Evolutionary conservation across 2,329 filamentous ascomycete genomes (phyloP).

Genomic region (Shiraia sp.): DNA sequence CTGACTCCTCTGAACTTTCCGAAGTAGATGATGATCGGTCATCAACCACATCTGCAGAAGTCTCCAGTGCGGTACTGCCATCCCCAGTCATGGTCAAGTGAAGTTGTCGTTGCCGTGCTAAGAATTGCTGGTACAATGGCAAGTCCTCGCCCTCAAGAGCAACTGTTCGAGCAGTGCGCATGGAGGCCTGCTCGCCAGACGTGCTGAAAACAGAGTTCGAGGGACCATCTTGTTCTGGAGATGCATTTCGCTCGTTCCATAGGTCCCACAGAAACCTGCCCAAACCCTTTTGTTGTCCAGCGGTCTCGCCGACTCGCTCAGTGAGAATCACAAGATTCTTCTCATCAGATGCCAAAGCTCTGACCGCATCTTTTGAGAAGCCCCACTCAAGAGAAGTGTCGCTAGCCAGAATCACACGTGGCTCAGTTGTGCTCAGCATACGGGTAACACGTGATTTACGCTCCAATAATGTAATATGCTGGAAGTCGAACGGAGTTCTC

Average conservation of each 20-base stretch:
- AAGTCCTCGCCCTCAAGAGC: conserved; percentile 77
- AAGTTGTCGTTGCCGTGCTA: conserved; percentile 84
- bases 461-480: conserved; percentile 80
- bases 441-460: conserved; percentile 78
- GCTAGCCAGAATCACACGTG: conserved; percentile 84
- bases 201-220: conserved; percentile 66
- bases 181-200: conserved; percentile 51
- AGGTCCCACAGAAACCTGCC: conserved; percentile 75
- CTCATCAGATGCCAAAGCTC: conserved; percentile 72
- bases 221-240: conserved; percentile 26
- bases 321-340: conserved; percentile 87
- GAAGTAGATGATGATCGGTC: conserved; percentile 86
- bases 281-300: conserved; percentile 49
- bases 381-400: conserved; percentile 93
- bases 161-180: conserved; percentile 54
- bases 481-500: conserved; percentile 85
- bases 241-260: conserved; percentile 38
- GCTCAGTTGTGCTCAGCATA: conserved; percentile 59
- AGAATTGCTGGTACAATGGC: conserved; percentile 84
- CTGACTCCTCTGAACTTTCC: conserved; percentile 84
- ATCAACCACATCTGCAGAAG: conserved; percentile 73
- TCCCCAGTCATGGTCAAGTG: conserved; percentile 77
- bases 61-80: conserved; percentile 65
- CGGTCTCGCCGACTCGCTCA: conserved; percentile 63
- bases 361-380: conserved; percentile 81